phyloP scores from a whole-genome alignment of 176 grass and related monocot species.

The Puccinellia tenuiflora region DNA sequence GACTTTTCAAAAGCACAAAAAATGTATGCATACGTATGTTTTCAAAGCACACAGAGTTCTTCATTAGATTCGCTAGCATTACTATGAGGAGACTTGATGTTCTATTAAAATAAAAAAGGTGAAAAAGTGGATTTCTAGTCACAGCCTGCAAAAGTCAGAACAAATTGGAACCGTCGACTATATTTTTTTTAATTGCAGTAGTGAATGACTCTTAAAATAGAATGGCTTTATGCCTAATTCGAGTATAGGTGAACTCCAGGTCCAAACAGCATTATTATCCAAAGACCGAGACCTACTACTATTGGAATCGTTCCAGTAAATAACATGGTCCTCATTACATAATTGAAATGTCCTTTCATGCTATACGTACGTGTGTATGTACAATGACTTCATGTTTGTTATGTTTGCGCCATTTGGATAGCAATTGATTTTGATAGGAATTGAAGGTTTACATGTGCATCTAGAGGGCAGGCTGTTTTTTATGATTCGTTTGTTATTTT shows the following conservation, averaged over 20 bases:
- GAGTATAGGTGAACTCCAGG: neutral
- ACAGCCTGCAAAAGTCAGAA: neutral
- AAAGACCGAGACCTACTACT: too few species aligned
- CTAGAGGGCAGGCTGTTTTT: neutral
- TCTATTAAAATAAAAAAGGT: neutral
- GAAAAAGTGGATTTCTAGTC: neutral
- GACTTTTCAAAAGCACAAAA: neutral
- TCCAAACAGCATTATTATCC: neutral
- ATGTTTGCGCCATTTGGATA: neutral
- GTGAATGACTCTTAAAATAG: neutral
- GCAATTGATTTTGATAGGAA: neutral
- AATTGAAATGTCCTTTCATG: neutral
- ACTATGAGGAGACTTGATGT: neutral
- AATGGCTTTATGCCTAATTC: neutral
- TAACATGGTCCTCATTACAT: neutral
- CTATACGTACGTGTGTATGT: neutral
- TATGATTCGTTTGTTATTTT: neutral
- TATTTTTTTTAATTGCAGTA: neutral
- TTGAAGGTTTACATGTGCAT: neutral
- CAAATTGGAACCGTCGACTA: neutral
- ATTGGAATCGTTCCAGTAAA: neutral
- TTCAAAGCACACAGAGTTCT: constrained; percentile 9
- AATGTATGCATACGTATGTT: neutral
- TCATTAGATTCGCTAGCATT: neutral
- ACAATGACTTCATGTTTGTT: neutral